A percentile compares a stretch with the other conserved stretches of the same genome.
These are phyloP conservation scores for Sclerotinia sclerotiorum DNA, from an alignment of 2,329 filamentous ascomycete genomes.

Conservation along the genomic window DNA sequence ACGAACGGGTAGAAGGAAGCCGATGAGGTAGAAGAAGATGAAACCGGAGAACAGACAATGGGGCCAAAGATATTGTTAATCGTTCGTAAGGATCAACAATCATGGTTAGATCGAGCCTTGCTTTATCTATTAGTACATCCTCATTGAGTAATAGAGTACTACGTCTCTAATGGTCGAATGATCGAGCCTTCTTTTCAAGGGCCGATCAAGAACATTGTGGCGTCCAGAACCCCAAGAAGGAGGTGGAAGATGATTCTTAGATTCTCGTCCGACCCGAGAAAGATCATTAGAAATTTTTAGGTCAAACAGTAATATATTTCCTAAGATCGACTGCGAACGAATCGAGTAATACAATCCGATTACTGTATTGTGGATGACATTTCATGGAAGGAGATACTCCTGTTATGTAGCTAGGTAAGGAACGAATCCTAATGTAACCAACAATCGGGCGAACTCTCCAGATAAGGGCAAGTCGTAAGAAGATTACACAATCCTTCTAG, in stretches of 20 bases:
- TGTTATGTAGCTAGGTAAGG: neutral
- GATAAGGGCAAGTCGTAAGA: conserved; percentile 15
- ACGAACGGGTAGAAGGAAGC: conserved; percentile 4
- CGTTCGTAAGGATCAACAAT: conserved; percentile 4
- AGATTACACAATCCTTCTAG: conserved; percentile 14
- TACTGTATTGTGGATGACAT: neutral
- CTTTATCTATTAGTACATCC: neutral
- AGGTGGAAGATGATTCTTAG: neutral
- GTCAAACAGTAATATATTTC: neutral
- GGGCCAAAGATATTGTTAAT: neutral
- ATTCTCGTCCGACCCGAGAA: neutral
- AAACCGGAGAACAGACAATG: conserved; percentile 20
- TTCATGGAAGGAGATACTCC: conserved; percentile 3
- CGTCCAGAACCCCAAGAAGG: neutral
- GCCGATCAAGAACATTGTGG: neutral
- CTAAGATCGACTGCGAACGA: neutral
- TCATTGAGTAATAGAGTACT: neutral
- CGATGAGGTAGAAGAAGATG: conserved; percentile 9
- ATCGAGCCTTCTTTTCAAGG: neutral
- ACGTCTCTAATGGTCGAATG: neutral
- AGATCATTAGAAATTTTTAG: neutral
- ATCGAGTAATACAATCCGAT: neutral
- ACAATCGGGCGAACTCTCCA: neutral
- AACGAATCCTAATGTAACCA: conserved; percentile 10
- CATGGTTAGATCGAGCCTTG: conserved; percentile 10